These are phyloP conservation scores for Buddleja alternifolia DNA, from an alignment of 257 asterid species.

Conservation along the genomic window DNA sequence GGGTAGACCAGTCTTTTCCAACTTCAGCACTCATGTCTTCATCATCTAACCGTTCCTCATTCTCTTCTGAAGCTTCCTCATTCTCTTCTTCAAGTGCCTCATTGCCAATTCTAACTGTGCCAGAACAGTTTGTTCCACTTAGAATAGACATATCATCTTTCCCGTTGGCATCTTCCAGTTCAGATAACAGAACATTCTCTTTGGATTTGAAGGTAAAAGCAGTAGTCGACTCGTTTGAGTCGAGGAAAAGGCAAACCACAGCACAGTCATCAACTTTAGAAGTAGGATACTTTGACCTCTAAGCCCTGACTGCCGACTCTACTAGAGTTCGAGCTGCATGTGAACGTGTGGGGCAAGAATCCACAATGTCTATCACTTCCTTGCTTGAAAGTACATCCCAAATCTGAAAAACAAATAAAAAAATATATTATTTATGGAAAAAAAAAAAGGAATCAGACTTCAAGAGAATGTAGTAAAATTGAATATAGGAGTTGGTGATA, in stretches of 20 bases:
- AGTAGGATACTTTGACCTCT: conserved; percentile 80
- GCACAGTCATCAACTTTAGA: conserved; percentile 87
- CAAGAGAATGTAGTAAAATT: too few relatives aligned
- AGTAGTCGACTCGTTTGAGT: conserved; percentile 39
- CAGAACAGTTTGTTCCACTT: conserved; percentile 35
- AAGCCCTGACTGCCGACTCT: conserved; percentile 68
- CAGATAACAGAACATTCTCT: conserved; percentile 37
- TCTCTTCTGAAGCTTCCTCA: conserved; percentile 45
- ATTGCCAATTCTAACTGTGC: conserved; percentile 35
- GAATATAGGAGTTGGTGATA: not conserved
- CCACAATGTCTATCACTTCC: conserved; percentile 71
- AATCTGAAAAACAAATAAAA: conserved; percentile 68
- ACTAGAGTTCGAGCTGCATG: conserved; percentile 65
- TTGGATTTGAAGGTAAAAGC: conserved; percentile 39
- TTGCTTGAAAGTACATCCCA: conserved; percentile 89
- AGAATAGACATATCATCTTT: conserved; percentile 25
- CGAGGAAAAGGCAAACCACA: conserved; percentile 80
- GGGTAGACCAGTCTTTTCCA: conserved; percentile 73
- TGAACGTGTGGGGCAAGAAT: conserved; percentile 56
- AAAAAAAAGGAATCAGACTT: too few relatives aligned
- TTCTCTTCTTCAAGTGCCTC: conserved; percentile 31
- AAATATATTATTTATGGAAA: too few relatives aligned
- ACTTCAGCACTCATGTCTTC: conserved; percentile 35
- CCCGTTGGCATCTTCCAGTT: conserved; percentile 26
- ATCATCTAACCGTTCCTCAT: conserved; percentile 40